Percentiles rank a stretch among this genome's conserved stretches.
Conservation (phyloP, 2,329 filamentous ascomycete species). For the Rutstroemia sp. region DNA sequence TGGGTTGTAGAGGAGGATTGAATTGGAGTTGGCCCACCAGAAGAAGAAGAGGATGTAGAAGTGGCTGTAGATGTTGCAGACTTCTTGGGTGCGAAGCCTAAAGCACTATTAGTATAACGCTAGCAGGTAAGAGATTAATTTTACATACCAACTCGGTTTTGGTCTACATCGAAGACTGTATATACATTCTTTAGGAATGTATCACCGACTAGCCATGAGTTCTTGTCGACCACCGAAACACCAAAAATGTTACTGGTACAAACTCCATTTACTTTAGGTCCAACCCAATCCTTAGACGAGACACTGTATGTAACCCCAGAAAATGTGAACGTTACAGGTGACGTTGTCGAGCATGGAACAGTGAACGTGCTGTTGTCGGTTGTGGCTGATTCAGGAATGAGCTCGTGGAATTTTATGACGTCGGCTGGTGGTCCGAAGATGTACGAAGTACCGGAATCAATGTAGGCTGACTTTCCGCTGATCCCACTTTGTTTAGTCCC, state of each 20-base stretch:
- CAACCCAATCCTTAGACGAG: conserved; percentile 64
- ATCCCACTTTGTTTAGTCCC: conserved; percentile 48
- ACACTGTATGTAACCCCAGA: conserved; percentile 60
- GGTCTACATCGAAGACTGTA: conserved; percentile 71
- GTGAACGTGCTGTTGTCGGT: conserved; percentile 56
- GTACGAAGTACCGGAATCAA: conserved; percentile 80
- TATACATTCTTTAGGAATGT: conserved; percentile 89
- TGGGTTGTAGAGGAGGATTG: no score
- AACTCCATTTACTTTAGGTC: conserved; percentile 32
- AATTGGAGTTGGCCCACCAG: no score
- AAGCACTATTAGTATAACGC: no score
- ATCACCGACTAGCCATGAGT: conserved; percentile 74
- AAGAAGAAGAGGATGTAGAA: no score
- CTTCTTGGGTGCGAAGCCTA: no score
- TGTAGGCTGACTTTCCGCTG: conserved; percentile 52
- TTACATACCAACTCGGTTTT: conserved; percentile 49
- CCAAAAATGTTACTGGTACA: conserved; percentile 72
- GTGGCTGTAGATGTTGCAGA: no score
- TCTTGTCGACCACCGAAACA: conserved; percentile 50
- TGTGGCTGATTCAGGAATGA: conserved; percentile 50
- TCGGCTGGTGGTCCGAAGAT: conserved; percentile 63
- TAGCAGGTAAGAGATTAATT: no score
- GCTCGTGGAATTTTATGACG: conserved; percentile 58
- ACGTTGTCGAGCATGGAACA: conserved; percentile 64
- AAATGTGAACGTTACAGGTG: conserved; percentile 57